phyloP scores from a whole-genome alignment of 106 monocot genomes.

The Alisma plantagoaquatica region DNA sequence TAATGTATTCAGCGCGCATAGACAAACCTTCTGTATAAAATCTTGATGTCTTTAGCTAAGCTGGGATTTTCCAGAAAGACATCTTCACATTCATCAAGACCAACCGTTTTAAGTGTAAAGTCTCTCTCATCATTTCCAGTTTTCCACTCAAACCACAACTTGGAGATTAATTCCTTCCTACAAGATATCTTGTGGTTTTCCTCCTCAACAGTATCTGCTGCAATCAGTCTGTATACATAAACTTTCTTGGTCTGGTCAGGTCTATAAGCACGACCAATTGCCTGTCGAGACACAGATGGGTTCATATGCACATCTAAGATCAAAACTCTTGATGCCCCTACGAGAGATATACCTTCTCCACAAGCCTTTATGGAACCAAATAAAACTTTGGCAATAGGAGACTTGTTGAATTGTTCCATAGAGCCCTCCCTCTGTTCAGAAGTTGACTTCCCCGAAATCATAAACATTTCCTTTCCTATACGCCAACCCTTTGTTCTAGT shows the following conservation, averaged over 20 bases:
- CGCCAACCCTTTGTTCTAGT: constrained; percentile 51
- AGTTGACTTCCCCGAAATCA: constrained; percentile 63
- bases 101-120: constrained; percentile 35
- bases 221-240: constrained; percentile 57
- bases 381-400: constrained; percentile 54
- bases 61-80: constrained; percentile 34
- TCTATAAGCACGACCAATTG: constrained; percentile 76
- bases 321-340: constrained; percentile 68
- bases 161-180: constrained; percentile 67
- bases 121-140: constrained; percentile 21
- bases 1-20: no score
- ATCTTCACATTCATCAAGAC: constrained; percentile 23
- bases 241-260: constrained; percentile 70
- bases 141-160: constrained; percentile 86
- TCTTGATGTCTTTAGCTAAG: constrained; percentile 43
- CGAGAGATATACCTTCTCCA: constrained; percentile 81
- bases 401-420: constrained; percentile 82
- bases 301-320: constrained; percentile 76
- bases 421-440: constrained; percentile 50
- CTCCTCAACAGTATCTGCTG: constrained; percentile 58
- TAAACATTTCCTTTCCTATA: constrained; percentile 60
- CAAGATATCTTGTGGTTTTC: constrained; percentile 45
- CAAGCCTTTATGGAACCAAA: constrained; percentile 90
- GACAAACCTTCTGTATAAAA: no score
- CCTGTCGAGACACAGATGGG: constrained; percentile 82